Conservation (phyloP, 331 rosid genomes). For the Rosa hybrid region DNA sequence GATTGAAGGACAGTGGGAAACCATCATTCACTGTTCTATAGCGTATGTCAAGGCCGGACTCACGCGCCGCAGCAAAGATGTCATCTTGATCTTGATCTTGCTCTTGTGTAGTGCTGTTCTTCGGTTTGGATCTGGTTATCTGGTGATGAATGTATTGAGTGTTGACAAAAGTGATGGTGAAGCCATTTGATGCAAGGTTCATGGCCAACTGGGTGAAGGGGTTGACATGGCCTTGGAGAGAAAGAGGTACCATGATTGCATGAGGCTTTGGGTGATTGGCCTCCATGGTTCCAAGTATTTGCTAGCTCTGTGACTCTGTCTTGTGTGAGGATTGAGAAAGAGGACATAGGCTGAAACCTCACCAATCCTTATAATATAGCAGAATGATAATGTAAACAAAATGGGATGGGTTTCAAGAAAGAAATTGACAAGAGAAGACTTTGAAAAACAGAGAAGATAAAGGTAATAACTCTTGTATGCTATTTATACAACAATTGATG, state of each 20-base stretch:
- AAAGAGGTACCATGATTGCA: slow-evolving; percentile 29
- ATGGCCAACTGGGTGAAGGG: slow-evolving; percentile 34
- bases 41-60: slow-evolving; percentile 31
- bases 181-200: slow-evolving; percentile 35
- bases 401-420: too few species aligned
- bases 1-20: slow-evolving; percentile 24
- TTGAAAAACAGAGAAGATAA: too few species aligned
- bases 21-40: slow-evolving; percentile 34
- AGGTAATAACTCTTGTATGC: too few species aligned
- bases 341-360: not conserved
- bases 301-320: too few species aligned
- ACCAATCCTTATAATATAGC: not conserved
- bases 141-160: slow-evolving; percentile 27
- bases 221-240: slow-evolving; percentile 40
- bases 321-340: not conserved
- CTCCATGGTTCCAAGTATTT: slow-evolving; percentile 6
- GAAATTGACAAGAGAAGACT: too few species aligned
- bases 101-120: not conserved
- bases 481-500: too few species aligned
- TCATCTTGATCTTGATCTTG: slow-evolving; percentile 3
- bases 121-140: slow-evolving; percentile 15
- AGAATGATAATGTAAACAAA: too few species aligned
- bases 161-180: slow-evolving; percentile 45
- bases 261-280: slow-evolving; percentile 24
- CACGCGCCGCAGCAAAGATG: slow-evolving; percentile 23